Percentiles rank a stretch among this genome's conserved stretches.
Evolutionary conservation across 2,329 filamentous ascomycete genomes (phyloP).

Genomic region (Pseudogymnoascus sp.): DNA sequence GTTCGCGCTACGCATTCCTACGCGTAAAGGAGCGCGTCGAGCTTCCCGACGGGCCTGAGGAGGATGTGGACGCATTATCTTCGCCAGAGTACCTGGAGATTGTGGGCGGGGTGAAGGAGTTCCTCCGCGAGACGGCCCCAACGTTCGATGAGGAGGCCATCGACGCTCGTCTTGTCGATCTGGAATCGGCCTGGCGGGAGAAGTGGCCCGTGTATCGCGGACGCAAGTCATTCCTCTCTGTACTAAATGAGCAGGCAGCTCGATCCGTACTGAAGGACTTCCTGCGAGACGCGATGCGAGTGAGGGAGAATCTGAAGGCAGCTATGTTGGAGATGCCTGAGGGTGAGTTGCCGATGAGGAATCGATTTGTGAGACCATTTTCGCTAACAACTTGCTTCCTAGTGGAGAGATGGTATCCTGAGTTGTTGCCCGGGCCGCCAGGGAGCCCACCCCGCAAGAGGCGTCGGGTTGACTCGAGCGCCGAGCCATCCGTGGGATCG

Average conservation of each 20-base stretch:
- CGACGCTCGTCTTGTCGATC: neutral
- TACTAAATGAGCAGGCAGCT: neutral
- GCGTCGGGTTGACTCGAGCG: neutral
- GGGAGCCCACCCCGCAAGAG: neutral
- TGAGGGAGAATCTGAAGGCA: neutral
- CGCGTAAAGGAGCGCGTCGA: neutral
- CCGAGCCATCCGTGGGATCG: neutral
- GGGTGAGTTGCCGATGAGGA: neutral
- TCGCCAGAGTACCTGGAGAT: neutral
- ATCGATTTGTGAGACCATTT: neutral
- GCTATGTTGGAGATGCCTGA: neutral
- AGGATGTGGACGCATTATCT: neutral
- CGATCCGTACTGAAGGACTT: neutral
- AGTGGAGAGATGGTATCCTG: neutral
- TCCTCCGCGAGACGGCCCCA: neutral
- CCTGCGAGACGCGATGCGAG: neutral
- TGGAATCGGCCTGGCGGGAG: neutral
- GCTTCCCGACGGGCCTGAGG: neutral
- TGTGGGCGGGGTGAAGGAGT: neutral
- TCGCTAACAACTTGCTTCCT: neutral
- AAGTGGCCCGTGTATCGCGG: neutral
- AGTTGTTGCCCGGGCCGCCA: neutral
- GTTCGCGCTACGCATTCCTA: neutral
- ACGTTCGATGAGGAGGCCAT: neutral
- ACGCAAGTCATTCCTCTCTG: neutral